A percentile compares a stretch with the other conserved stretches of the same genome.
phyloP scores from a whole-genome alignment of 495 filamentous ascomycete genomes.

The Penicillium macrosclerotiorum region DNA sequence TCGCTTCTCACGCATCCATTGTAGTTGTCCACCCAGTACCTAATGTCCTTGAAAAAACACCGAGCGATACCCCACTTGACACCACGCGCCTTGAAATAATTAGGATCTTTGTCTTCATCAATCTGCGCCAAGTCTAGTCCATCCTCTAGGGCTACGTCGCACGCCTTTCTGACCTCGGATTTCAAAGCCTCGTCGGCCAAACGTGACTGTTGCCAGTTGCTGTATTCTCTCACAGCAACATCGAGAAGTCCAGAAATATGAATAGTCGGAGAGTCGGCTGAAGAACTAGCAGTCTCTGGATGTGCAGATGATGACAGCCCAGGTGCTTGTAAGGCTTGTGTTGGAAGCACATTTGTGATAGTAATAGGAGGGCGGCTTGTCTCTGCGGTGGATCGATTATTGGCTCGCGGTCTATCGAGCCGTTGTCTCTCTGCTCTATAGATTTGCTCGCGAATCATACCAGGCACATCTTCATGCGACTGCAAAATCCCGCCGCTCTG shows the following conservation, averaged over 20 bases:
- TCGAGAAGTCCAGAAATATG: slow-evolving; percentile 11
- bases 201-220: slow-evolving; percentile 4
- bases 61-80: slow-evolving; percentile 8
- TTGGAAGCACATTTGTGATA: slow-evolving; percentile 12
- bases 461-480: slow-evolving; percentile 7
- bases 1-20: background rate
- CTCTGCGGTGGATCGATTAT: slow-evolving; percentile 4
- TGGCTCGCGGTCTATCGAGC: background rate
- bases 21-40: slow-evolving; percentile 1
- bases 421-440: slow-evolving; percentile 6
- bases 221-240: slow-evolving; percentile 8
- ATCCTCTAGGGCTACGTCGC: slow-evolving; percentile 8
- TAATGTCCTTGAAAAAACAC: slow-evolving; percentile 6
- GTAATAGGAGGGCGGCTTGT: slow-evolving; percentile 10
- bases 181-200: slow-evolving; percentile 6
- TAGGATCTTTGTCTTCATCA: slow-evolving; percentile 5
- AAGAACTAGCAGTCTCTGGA: slow-evolving; percentile 1
- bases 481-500: slow-evolving; percentile 7
- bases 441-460: slow-evolving; percentile 9
- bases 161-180: slow-evolving; percentile 6
- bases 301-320: background rate
- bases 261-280: background rate
- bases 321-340: slow-evolving; percentile 6
- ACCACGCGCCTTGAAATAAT: slow-evolving; percentile 5
- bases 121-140: slow-evolving; percentile 5